Conservation (phyloP, 2,329 filamentous ascomycete genomes). For the Trichoderma aggressivum region DNA sequence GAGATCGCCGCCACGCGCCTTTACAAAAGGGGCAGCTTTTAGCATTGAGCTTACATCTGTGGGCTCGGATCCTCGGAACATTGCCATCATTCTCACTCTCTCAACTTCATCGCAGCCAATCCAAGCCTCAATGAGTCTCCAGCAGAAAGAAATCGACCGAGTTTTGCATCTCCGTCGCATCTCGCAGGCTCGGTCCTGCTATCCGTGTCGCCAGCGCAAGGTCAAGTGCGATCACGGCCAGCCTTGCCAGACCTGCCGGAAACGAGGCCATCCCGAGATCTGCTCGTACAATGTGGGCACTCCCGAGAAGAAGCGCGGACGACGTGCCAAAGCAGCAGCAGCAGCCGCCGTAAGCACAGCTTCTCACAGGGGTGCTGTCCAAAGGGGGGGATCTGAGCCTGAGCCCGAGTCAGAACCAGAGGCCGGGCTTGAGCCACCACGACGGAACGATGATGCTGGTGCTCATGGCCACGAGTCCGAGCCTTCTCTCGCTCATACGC, state of each 20-base stretch:
- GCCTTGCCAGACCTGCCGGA: conserved; percentile 14
- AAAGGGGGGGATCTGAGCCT: background rate
- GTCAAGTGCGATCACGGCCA: conserved; percentile 16
- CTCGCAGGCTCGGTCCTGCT: conserved; percentile 9
- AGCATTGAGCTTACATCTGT: background rate
- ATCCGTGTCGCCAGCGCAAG: conserved; percentile 16
- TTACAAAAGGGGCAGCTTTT: background rate
- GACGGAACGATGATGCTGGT: background rate
- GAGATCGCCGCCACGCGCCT: background rate
- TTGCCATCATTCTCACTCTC: background rate
- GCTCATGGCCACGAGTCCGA: background rate
- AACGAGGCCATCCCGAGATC: conserved; percentile 13
- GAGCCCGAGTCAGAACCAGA: background rate
- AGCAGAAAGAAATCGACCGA: conserved; percentile 8
- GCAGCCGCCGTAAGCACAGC: background rate
- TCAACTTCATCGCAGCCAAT: background rate
- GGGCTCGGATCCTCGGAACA: background rate
- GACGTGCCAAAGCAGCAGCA: background rate
- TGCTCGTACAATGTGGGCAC: conserved; percentile 9
- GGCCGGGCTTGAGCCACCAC: background rate
- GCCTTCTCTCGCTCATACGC: background rate
- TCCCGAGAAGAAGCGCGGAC: background rate
- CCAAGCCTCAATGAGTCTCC: background rate
- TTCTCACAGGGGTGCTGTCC: background rate
- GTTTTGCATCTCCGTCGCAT: conserved; percentile 5